Evolutionary conservation across 2,329 filamentous ascomycete genomes (phyloP), one percentile per base, ranked within the genome.

Genomic region (Mycosphaerella arachidis): DNA sequence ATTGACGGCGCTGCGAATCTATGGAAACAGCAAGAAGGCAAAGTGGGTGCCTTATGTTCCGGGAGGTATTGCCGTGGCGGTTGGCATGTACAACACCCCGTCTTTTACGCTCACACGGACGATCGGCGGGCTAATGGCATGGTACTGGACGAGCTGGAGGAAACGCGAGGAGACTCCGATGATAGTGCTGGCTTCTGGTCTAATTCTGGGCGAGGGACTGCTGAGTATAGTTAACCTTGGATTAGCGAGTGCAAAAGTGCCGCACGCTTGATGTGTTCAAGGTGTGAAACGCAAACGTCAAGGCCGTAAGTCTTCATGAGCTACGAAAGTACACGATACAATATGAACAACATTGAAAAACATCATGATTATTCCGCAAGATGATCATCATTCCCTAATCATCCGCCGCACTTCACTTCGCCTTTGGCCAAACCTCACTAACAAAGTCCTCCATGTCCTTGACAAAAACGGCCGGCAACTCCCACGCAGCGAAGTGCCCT

Each of bases 1-100:
- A 0, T 82, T 87, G 0, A 97, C 94, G 0, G 77, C 86, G 2
- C 62, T 90, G 13, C 85, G 92, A 56, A 89, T 89, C n/a, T 75
- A 80, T 27, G 79, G 72, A 1, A 70, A 72, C 5, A 80, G 67
- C 9, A 62, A 67, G 62, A 69, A 75, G 71, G 74, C 71, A 55
- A 75, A 77, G 61, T 96, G 91, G 91, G 82, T 89, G 68, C 79
- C 85, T 1, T 90, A 85, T 72, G 81, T 99, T 12, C 94, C 94
- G 0, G 93, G 94, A 6, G 94, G 94, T 0, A 97, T 99, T 69
- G 93, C 94, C 2, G 93, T 99, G 20, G 94, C 94, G 43, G 91
- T 97, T 69, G 92, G 94, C 53, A 99, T 99, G 86, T 99, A 97
- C 77, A 99, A 97, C 69, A 91, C 93, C 0, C 94, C 94, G 0